Percentiles rank a stretch among this genome's conserved stretches.
Conservation (phyloP, 202 grass and related monocot species). For the Setaria italica region DNA sequence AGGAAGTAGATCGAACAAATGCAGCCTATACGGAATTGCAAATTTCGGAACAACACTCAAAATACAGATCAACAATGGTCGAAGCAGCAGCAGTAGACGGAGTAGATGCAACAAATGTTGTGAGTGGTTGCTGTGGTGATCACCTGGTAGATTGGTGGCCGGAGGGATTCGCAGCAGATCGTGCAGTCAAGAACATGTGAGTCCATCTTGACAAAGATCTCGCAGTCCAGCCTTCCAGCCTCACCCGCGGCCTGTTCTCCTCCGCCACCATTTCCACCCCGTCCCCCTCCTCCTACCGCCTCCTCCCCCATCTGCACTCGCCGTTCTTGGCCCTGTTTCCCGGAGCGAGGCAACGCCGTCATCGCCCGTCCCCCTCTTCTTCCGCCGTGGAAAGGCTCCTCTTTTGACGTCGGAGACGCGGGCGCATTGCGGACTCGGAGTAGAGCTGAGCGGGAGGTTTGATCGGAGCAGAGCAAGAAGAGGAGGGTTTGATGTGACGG, state of each 20-base stretch:
- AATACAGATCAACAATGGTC: no score
- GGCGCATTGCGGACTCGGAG: background rate
- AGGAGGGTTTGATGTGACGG: background rate
- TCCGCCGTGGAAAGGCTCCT: background rate
- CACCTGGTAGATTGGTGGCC: conserved; percentile 29
- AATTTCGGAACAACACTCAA: background rate
- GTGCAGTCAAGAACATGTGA: background rate
- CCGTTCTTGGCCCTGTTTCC: background rate
- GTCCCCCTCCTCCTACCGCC: background rate
- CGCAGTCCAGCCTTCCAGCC: background rate
- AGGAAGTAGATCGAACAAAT: background rate
- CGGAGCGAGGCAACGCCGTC: background rate
- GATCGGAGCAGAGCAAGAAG: background rate
- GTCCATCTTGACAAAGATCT: conserved; percentile 15
- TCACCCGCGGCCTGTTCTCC: background rate
- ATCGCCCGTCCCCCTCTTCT: background rate
- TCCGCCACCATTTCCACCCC: background rate
- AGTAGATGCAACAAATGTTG: background rate
- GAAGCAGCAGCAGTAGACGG: no score
- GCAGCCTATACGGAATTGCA: no score
- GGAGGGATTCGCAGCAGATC: conserved; percentile 9
- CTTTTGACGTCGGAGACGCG: background rate
- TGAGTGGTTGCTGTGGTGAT: background rate
- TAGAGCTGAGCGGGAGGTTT: background rate
- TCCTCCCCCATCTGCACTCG: background rate